Evolutionary conservation across 2,329 filamentous ascomycete species (phyloP).

Genomic region (Aspergillus quadricinctus): DNA sequence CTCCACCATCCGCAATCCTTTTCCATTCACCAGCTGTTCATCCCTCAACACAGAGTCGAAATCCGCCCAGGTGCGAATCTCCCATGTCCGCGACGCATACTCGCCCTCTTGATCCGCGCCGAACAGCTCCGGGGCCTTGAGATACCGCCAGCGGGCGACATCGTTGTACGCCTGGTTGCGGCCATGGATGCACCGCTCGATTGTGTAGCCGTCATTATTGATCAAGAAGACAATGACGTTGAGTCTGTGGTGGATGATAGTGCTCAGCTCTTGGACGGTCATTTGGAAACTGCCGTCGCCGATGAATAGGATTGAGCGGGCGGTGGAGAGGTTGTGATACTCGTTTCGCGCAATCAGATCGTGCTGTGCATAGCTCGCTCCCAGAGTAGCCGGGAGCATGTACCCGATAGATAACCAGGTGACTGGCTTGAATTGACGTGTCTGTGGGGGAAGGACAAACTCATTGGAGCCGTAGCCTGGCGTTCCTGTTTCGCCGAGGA

Average conservation of each 20-base stretch:
- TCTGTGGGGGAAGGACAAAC: constrained; percentile 48
- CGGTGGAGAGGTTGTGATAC: constrained; percentile 14
- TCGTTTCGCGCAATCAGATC: constrained; percentile 15
- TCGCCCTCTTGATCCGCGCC: constrained; percentile 38
- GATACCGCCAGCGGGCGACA: constrained; percentile 49
- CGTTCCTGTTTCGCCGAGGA: constrained; percentile 58
- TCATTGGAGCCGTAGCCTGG: constrained; percentile 52
- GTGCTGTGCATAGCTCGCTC: constrained; percentile 50
- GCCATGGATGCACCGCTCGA: constrained; percentile 56
- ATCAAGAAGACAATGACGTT: constrained; percentile 50
- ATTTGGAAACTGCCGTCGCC: constrained; percentile 64
- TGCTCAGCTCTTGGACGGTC: constrained; percentile 62
- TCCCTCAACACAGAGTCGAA: constrained; percentile 38
- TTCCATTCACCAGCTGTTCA: constrained; percentile 33
- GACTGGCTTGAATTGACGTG: constrained; percentile 47
- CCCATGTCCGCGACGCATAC: constrained; percentile 35
- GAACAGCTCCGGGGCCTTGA: constrained; percentile 47
- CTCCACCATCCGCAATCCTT: constrained; percentile 41
- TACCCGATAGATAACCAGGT: constrained; percentile 61
- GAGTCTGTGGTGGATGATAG: constrained; percentile 55
- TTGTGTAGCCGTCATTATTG: constrained; percentile 58
- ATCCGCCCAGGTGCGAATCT: constrained; percentile 45
- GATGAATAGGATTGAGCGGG: constrained; percentile 55
- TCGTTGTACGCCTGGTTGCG: constrained; percentile 53
- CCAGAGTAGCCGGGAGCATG: constrained; percentile 55